Conservation (phyloP, 257 asterid genomes). For the Salvia miltiorrhiza region DNA sequence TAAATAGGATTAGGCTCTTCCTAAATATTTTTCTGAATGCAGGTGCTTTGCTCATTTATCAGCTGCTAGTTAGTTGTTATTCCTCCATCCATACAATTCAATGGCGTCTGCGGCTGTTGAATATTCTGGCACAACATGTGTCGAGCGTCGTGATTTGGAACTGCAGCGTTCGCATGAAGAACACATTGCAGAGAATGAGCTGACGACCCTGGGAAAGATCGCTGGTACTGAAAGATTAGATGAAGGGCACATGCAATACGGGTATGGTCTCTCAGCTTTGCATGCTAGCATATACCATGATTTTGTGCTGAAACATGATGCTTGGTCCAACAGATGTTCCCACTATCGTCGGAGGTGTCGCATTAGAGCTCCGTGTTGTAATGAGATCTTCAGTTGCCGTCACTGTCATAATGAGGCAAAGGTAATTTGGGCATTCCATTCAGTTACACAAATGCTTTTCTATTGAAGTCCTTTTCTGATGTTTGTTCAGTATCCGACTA, state of each 20-base stretch:
- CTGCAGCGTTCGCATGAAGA: constrained; percentile 29
- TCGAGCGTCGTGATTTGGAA: constrained; percentile 32
- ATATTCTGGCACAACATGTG: constrained; percentile 27
- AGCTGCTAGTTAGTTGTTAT: constrained; percentile 38
- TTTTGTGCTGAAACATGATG: constrained; percentile 14
- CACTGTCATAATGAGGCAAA: constrained; percentile 94
- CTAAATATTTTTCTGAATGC: constrained; percentile 63
- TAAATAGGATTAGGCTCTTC: constrained; percentile 43
- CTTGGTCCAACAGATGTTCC: constrained; percentile 53
- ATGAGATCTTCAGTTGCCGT: constrained; percentile 75
- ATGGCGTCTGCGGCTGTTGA: constrained; percentile 57
- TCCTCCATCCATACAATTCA: constrained; percentile 18
- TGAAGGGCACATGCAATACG: constrained; percentile 62
- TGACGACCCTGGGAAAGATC: constrained; percentile 19
- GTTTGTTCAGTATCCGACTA: neutral
- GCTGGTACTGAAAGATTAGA: constrained; percentile 38
- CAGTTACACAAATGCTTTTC: neutral
- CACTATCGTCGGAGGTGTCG: constrained; percentile 87
- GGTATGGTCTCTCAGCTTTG: constrained; percentile 57
- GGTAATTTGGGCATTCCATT: constrained; percentile 34
- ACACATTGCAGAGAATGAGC: constrained; percentile 18
- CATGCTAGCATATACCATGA: neutral
- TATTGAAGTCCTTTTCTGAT: neutral
- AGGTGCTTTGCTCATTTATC: constrained; percentile 46
- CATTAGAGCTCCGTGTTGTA: constrained; percentile 84